These are phyloP conservation scores for Diaporthe sp. DNA, from an alignment of 2,329 filamentous ascomycete genomes.

Conservation along the genomic window DNA sequence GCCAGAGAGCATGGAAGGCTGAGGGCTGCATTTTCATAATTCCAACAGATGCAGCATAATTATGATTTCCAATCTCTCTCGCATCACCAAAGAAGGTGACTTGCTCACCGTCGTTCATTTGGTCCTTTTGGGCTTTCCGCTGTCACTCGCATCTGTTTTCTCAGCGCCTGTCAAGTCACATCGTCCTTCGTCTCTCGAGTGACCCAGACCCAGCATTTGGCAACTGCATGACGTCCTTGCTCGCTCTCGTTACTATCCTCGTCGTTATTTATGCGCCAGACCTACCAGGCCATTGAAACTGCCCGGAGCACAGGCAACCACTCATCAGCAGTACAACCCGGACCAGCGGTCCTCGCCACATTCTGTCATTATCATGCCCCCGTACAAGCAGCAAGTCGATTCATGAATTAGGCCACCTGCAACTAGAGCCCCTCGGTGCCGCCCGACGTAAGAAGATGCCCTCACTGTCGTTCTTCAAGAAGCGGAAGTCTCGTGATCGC, in stretches of 20 bases:
- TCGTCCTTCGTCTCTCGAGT: neutral
- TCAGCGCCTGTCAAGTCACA: slow-evolving; percentile 4
- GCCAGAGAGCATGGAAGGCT: slow-evolving; percentile 1
- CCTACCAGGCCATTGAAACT: slow-evolving; percentile 14
- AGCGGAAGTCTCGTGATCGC: slow-evolving; percentile 24
- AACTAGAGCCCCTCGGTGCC: neutral
- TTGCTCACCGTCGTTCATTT: neutral
- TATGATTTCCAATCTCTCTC: slow-evolving; percentile 28
- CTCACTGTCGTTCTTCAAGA: slow-evolving; percentile 29
- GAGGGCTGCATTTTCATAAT: slow-evolving; percentile 23
- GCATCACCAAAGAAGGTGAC: neutral
- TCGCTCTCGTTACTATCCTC: slow-evolving; percentile 26
- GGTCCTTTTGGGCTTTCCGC: slow-evolving; percentile 1
- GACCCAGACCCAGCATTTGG: neutral
- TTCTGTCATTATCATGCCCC: slow-evolving; percentile 14
- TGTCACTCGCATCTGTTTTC: slow-evolving; percentile 10
- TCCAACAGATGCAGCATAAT: slow-evolving; percentile 12
- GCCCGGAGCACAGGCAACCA: neutral
- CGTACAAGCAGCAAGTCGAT: slow-evolving; percentile 11
- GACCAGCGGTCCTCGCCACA: slow-evolving; percentile 14
- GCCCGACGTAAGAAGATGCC: slow-evolving; percentile 28
- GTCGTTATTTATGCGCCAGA: slow-evolving; percentile 26
- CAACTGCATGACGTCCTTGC: slow-evolving; percentile 24
- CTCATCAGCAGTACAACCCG: slow-evolving; percentile 2
- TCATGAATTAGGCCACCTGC: slow-evolving; percentile 31